Conservation (phyloP, 768 basidiomycete genomes). For the Boletus subcaerulescens region DNA sequence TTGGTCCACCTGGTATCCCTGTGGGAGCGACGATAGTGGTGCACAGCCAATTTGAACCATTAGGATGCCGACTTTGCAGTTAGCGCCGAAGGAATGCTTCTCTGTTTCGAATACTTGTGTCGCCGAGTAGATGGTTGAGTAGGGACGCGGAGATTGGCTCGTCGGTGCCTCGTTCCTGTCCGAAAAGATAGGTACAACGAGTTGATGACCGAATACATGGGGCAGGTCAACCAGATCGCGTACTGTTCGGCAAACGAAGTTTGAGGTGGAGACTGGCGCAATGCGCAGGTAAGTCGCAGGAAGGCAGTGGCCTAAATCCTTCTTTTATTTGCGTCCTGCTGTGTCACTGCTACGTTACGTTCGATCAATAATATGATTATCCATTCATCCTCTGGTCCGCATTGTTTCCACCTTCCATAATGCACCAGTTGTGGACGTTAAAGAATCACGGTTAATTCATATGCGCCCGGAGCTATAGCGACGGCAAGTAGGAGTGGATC, state of each 20-base stretch:
- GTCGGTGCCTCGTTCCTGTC: constrained; percentile 6
- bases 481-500: constrained; percentile 23
- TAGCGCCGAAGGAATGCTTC: constrained; percentile 22
- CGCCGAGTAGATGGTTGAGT: constrained; percentile 21
- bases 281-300: constrained; percentile 14
- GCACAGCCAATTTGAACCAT: constrained; percentile 10
- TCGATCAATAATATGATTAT: constrained; percentile 1
- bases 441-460: constrained; percentile 29
- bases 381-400: constrained; percentile 3
- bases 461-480: constrained; percentile 26
- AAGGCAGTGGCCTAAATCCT: not conserved
- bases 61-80: constrained; percentile 29
- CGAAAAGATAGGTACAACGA: not conserved
- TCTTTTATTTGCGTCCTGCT: not conserved
- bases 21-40: not conserved
- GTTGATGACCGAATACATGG: not conserved
- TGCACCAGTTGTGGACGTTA: constrained; percentile 25
- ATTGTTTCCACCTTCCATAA: constrained; percentile 11
- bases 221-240: constrained; percentile 6
- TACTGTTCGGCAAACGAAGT: constrained; percentile 2
- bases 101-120: constrained; percentile 21
- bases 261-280: not conserved
- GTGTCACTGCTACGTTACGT: constrained; percentile 1
- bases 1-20: not conserved
- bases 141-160: constrained; percentile 11